Evolutionary conservation across 257 asterid species (phyloP).

Genomic region (Primulina huaijiensis): DNA sequence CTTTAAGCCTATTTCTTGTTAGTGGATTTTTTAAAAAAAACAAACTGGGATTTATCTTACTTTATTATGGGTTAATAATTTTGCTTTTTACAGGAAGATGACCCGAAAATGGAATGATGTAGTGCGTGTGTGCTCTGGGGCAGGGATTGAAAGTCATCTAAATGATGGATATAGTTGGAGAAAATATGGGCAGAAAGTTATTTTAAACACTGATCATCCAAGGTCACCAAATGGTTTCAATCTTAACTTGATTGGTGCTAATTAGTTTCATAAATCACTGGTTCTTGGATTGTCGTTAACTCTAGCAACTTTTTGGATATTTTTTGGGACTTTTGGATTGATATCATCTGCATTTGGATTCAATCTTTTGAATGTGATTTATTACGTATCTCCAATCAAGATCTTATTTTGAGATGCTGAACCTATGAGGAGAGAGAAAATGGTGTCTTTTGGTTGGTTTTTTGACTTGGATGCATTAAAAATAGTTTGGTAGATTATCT

Average conservation of each 20-base stretch:
- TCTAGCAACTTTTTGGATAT: neutral
- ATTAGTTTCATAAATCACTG: neutral
- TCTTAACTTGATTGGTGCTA: neutral
- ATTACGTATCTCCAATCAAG: neutral
- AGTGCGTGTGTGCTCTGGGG: conserved; percentile 40
- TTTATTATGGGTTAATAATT: neutral
- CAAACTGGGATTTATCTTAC: neutral
- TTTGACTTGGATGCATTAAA: neutral
- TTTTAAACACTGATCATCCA: conserved; percentile 69
- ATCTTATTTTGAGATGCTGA: neutral
- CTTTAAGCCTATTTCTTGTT: neutral
- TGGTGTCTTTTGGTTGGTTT: neutral
- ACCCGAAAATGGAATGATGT: conserved; percentile 46
- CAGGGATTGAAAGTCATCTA: conserved; percentile 44
- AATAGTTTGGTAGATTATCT: neutral
- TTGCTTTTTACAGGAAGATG: conserved; percentile 53
- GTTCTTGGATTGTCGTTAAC: conserved; percentile 1
- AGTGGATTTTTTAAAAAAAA: neutral
- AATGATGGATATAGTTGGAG: conserved; percentile 85
- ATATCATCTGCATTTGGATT: neutral
- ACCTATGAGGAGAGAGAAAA: too few species aligned
- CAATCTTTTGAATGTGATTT: neutral
- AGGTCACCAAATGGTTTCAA: conserved; percentile 41
- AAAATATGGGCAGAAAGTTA: conserved; percentile 88
- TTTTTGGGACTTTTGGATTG: too few species aligned